Conservation (phyloP, 2,329 filamentous ascomycete genomes). For the Zalaria sp. region DNA sequence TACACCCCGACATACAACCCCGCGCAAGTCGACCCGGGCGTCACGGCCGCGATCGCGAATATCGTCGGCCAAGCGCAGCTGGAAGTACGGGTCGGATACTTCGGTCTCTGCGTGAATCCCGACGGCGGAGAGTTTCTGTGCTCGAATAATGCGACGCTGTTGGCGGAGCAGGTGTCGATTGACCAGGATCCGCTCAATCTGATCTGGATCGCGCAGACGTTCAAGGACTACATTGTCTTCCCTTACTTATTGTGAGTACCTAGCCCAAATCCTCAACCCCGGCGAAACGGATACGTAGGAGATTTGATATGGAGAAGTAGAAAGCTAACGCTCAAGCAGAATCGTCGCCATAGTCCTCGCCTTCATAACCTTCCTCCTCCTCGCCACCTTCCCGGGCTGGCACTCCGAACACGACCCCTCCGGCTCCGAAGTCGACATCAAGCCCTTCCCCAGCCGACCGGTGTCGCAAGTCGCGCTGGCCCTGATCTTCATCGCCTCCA, state of each 20-base stretch:
- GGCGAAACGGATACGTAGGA: no score
- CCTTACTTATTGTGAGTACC: slow-evolving; percentile 74
- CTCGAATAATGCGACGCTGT: slow-evolving; percentile 88
- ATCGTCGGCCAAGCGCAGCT: slow-evolving; percentile 75
- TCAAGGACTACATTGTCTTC: slow-evolving; percentile 97
- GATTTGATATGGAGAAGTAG: no score
- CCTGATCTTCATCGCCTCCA: slow-evolving; percentile 64
- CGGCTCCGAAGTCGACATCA: slow-evolving; percentile 78
- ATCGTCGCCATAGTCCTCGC: slow-evolving; percentile 97
- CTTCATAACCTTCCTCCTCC: slow-evolving; percentile 86
- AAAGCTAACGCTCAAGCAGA: slow-evolving; percentile 28
- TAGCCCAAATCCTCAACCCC: not conserved
- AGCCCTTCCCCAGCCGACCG: slow-evolving; percentile 81
- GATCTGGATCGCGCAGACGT: slow-evolving; percentile 92
- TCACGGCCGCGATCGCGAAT: slow-evolving; percentile 72
- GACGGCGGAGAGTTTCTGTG: slow-evolving; percentile 80
- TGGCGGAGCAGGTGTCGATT: slow-evolving; percentile 76
- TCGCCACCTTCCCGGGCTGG: slow-evolving; percentile 96
- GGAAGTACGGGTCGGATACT: slow-evolving; percentile 90
- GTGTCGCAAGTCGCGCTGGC: slow-evolving; percentile 88
- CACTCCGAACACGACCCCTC: slow-evolving; percentile 73
- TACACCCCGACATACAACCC: slow-evolving; percentile 74
- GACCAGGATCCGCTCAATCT: slow-evolving; percentile 94
- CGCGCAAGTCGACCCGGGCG: slow-evolving; percentile 80
- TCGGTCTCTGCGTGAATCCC: slow-evolving; percentile 90